Conservation (phyloP, 208 protist species). For the Angomonas deanei region DNA sequence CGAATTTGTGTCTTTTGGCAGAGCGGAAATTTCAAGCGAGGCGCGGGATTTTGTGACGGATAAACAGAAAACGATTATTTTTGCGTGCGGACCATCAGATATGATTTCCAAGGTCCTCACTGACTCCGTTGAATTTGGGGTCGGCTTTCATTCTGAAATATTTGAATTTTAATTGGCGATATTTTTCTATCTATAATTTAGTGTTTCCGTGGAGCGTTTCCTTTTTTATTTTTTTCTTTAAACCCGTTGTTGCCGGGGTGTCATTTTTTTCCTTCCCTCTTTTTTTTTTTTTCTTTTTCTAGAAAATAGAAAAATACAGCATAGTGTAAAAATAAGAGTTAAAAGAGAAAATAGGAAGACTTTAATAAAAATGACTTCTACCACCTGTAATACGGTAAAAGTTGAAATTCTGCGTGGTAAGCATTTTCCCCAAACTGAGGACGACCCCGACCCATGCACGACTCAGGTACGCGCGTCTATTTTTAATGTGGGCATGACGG, state of each 20-base stretch:
- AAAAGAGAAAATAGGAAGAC: background rate
- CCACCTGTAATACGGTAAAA: constrained; percentile 9
- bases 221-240: background rate
- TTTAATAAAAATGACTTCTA: too few species aligned
- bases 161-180: background rate
- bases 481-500: constrained; percentile 9
- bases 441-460: constrained; percentile 53
- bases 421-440: constrained; percentile 54
- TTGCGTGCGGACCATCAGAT: background rate
- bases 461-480: constrained; percentile 25
- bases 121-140: background rate
- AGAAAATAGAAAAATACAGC: background rate
- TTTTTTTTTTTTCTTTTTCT: too few species aligned
- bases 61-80: background rate
- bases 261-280: background rate
- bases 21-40: too few species aligned
- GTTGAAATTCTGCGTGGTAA: constrained; percentile 46
- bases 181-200: too few species aligned
- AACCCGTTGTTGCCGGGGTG: background rate
- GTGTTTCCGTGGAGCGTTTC: too few species aligned
- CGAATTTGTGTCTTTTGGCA: too few species aligned
- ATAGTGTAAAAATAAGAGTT: background rate
- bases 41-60: too few species aligned
- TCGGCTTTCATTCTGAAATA: constrained; percentile 4
- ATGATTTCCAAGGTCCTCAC: background rate